phyloP scores from a whole-genome alignment of 2,329 filamentous ascomycete species.

The Sporothrix dimorphospora region DNA sequence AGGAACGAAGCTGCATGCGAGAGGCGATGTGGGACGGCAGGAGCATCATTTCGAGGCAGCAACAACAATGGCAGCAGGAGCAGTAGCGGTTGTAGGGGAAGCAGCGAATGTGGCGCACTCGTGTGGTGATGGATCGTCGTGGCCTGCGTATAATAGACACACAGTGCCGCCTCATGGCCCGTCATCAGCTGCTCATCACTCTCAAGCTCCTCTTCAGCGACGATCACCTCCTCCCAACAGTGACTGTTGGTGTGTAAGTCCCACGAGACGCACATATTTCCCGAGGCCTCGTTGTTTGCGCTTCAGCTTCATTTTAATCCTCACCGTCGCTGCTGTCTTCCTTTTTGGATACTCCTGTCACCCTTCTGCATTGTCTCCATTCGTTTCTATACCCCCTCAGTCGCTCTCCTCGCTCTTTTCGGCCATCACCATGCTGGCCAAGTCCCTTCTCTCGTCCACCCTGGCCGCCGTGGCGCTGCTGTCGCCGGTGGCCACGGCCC shows the following conservation, averaged over 20 bases:
- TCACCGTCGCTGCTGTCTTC: not conserved
- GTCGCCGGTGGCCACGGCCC: not conserved
- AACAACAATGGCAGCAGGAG: not conserved
- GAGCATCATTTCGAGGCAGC: slow-evolving; percentile 1
- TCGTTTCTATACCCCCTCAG: not conserved
- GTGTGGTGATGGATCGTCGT: slow-evolving; percentile 12
- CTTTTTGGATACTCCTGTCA: not conserved
- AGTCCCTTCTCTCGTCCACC: not conserved
- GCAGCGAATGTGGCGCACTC: not conserved
- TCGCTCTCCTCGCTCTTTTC: not conserved
- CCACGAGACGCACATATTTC: not conserved
- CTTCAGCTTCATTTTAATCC: not conserved
- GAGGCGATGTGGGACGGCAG: slow-evolving; percentile 22
- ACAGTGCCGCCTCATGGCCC: slow-evolving; percentile 14
- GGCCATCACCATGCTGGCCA: slow-evolving; percentile 8
- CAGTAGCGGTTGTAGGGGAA: no score
- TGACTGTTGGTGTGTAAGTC: not conserved
- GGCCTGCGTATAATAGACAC: slow-evolving; percentile 10
- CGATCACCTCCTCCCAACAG: not conserved
- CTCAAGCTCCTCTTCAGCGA: not conserved
- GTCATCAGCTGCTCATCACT: not conserved
- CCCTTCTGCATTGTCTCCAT: not conserved
- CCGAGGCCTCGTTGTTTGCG: not conserved
- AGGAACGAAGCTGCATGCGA: slow-evolving; percentile 11
- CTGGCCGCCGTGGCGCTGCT: slow-evolving; percentile 9